Conservation (phyloP, 371 early-diverging fungal species). For the Ordospora pajunii region DNA sequence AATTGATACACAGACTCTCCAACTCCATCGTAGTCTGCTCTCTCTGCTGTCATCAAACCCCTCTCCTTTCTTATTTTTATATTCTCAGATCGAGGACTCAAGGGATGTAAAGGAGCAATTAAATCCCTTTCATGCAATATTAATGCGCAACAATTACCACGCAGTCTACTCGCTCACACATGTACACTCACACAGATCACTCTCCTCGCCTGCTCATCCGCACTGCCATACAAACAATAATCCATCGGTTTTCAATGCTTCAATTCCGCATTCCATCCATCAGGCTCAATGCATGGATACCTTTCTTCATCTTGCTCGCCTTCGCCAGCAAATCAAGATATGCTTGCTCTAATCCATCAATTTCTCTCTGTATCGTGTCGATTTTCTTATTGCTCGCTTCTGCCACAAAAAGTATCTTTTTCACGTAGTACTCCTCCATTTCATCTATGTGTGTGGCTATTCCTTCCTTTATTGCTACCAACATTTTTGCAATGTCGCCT, state of each 20-base stretch:
- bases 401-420: constrained; percentile 5
- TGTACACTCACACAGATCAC: too few species aligned
- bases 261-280: not conserved
- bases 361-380: not conserved
- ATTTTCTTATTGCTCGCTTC: not conserved
- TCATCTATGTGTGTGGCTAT: not conserved
- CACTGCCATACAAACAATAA: not conserved
- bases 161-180: too few species aligned
- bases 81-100: not conserved
- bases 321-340: constrained; percentile 2
- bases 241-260: not conserved
- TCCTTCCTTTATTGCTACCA: not conserved
- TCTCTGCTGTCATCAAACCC: not conserved
- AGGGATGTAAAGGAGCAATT: not conserved
- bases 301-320: not conserved
- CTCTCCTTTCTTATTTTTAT: constrained; percentile 9
- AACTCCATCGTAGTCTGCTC: not conserved
- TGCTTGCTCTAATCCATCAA: not conserved
- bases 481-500: not conserved
- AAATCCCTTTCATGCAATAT: not conserved
- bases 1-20: constrained; percentile 18
- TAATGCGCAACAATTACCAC: not conserved
- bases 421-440: constrained; percentile 26
- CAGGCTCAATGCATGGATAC: not conserved
- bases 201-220: not conserved